Evolutionary conservation across 306 rosid genomes (phyloP).

Genomic region (Castanopsis chinensis): DNA sequence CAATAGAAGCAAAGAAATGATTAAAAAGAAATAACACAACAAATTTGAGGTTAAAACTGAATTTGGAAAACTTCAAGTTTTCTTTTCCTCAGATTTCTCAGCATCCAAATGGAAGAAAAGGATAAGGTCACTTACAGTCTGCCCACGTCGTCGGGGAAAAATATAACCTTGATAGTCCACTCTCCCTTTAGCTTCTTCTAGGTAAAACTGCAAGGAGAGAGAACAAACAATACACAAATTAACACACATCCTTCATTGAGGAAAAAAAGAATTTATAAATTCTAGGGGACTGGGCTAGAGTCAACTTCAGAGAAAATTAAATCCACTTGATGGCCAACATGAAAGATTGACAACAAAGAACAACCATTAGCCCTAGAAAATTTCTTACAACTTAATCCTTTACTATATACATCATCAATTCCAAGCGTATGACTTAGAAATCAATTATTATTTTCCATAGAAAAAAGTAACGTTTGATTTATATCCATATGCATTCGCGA

Average conservation of each 20-base stretch:
- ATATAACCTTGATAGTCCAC: constrained; percentile 96
- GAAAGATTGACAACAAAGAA: neutral
- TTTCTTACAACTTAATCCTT: neutral
- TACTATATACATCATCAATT: neutral
- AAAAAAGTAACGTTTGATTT: too few species aligned
- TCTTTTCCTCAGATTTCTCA: neutral
- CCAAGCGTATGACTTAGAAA: too few species aligned
- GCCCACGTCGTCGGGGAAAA: constrained; percentile 73
- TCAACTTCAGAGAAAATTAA: neutral
- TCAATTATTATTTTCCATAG: too few species aligned
- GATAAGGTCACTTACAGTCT: constrained; percentile 56
- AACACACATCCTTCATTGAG: neutral
- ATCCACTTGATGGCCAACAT: neutral
- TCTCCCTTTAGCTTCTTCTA: constrained; percentile 82
- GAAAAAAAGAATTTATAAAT: neutral
- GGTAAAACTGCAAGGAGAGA: constrained; percentile 67
- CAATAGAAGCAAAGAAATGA: neutral
- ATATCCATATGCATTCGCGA: too few species aligned
- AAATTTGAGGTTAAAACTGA: neutral
- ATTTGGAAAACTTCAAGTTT: neutral
- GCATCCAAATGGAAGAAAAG: neutral
- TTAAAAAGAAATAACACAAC: neutral
- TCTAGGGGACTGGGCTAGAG: neutral
- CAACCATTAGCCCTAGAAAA: neutral
- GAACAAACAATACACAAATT: neutral